Evolutionary conservation across 768 basidiomycete genomes (phyloP), one percentile per base, ranked within the genome.

Genomic region (Auriscalpium vulgare): DNA sequence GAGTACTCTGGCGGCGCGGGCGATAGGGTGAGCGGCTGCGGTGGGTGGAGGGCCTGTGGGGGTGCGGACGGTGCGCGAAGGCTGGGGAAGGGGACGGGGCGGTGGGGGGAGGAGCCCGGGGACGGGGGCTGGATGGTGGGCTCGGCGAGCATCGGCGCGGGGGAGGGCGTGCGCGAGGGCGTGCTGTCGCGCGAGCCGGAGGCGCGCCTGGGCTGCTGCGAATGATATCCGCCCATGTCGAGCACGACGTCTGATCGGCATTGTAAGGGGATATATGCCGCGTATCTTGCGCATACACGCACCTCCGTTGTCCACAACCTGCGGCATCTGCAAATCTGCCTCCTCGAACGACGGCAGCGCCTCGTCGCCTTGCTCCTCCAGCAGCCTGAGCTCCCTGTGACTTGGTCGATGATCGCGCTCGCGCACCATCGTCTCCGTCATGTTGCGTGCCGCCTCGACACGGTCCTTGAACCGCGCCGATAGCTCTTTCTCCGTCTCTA

Each of bases 201-300:
- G 23, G 37, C 9, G 47, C 34, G 36, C 40, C 43, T 58, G 17
- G 61, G 64, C 6, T 55, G 37, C 19, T 68, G 65, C 0, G 81
- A 72, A 68, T 91, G 87, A 68, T 95, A 95, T 0, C 92, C 93
- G 52, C 84, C 82, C 64, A 83, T 81, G 63, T 97, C 93, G 36
- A 95, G 75, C 14, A 89, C 86, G 49, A 94, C 76, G 60, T 85
- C 90, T 90, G 59, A 8, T 37, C 8, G 14, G 14, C 14, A 51
- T 17, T 34, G 55, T 48, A 10, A 54, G 40, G 21, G 35, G 53
- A 34, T 4, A 29, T 29, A 4, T 36, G 9, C 5, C 34, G 6
- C 14, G 9, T 47, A 5, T 8, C 11, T 50, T n/a, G 44, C 8
- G 17, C 5, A 19, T 8, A 51, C 16, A 43, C 59, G 40, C 49